phyloP scores from a whole-genome alignment of 805 yeast genomes.

The Schizosaccharomyces octosporus region DNA sequence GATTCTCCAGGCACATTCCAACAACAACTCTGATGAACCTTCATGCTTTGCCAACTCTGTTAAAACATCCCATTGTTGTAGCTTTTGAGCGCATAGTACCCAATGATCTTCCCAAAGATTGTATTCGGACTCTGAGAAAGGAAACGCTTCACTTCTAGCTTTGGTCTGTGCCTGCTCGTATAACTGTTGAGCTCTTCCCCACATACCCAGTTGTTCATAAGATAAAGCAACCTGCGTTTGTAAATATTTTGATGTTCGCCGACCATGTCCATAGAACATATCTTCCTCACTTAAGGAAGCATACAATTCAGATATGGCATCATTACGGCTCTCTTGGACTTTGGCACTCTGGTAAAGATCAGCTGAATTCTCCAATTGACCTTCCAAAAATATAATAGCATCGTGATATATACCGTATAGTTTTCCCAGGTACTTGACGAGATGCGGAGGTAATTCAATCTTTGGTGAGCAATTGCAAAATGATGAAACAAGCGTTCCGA shows the following conservation, averaged over 20 bases:
- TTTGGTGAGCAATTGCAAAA: conserved; percentile 31
- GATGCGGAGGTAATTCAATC: conserved; percentile 75
- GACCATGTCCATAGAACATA: conserved; percentile 94
- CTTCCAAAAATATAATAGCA: conserved; percentile 58
- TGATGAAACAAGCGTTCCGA: conserved; percentile 64
- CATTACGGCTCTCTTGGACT: conserved; percentile 64
- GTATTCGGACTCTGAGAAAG: conserved; percentile 87
- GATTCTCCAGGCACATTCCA: conserved; percentile 98
- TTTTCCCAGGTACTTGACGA: conserved; percentile 66
- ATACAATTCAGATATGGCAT: conserved; percentile 74
- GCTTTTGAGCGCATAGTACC: conserved; percentile 87
- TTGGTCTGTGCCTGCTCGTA: conserved; percentile 93
- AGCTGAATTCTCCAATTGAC: conserved; percentile 31
- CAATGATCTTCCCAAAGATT: conserved; percentile 96
- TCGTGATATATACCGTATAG: conserved; percentile 83
- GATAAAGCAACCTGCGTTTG: conserved; percentile 85
- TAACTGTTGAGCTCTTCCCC: conserved; percentile 81
- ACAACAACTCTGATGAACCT: conserved; percentile 75
- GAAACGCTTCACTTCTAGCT: conserved; percentile 82
- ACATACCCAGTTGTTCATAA: conserved; percentile 81
- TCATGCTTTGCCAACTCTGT: conserved; percentile 94
- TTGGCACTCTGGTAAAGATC: conserved; percentile 20
- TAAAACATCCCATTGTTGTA: conserved; percentile 93
- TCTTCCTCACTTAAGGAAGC: conserved; percentile 80
- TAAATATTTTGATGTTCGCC: conserved; percentile 79